Base-by-base conservation (phyloP, 2,329 filamentous ascomycete genomes). In the Penicillium occitanis region DNA sequence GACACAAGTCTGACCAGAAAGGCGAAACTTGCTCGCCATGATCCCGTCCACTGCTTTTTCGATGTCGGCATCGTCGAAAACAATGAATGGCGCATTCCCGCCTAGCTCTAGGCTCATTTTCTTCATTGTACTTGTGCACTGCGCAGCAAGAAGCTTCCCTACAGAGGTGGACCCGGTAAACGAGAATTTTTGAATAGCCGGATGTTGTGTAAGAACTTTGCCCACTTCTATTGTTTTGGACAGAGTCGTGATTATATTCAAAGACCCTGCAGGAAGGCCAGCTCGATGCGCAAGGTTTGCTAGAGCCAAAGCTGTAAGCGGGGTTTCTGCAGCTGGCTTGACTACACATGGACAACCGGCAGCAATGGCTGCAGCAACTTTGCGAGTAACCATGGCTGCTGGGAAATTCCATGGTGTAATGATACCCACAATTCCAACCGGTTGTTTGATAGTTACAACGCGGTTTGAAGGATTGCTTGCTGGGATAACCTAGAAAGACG, bases 201-300 rank as follows among this genome's bases (percentile, higher is more conserved):
- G 17, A 40, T 63, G 46, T 6, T 90, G 90, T 10, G 92, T 96
- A 63, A 98, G 84, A 19, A 87, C 80, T 76, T 63, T 33, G 3
- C 33, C 28, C n/a, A 40, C 50, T 19, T 37, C 50, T 5, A 19
- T 28, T 37, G 40, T 63, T 7, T 30, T 81, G 0, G 92, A 19
- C 17, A n/a, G 8, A 10, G 6, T 86, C 1, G 92, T 96, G 66
- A 98, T 84, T 65, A 98, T 83, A 79, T 98, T 97, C 69, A 98
- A 86, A 0, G 97, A 93, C 40, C 94, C 94, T 73, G 89, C 89
- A 42, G 95, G 95, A 33, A 98, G 90, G n/a, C 95, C 94, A 13
- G 94, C 94, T 17, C 93, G 88, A 73, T 91, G 87, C 8, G 90
- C 92, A 50, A 98, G 86, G 78, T 97, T 93, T 0, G 91, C 92